phyloP scores from a whole-genome alignment of 1,139 yeast species.

The Debaryomyces subglobosus region DNA sequence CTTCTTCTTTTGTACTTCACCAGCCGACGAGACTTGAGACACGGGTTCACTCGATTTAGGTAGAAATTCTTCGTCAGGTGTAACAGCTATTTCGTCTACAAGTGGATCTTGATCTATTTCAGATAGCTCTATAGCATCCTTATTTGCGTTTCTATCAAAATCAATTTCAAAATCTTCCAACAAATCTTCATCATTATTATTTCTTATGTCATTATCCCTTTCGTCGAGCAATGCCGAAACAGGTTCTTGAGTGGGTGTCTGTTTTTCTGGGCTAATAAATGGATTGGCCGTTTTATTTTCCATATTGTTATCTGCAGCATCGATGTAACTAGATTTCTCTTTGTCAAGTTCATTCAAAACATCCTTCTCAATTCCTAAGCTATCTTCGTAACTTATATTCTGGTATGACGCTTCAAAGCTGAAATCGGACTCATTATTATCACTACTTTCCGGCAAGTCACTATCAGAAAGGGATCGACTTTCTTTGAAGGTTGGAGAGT shows the following conservation, averaged over 20 bases:
- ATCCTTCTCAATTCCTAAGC: conserved; percentile 38
- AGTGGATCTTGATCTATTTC: neutral
- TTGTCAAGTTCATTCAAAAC: conserved; percentile 9
- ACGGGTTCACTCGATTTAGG: neutral
- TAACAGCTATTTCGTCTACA: neutral
- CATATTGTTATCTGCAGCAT: neutral
- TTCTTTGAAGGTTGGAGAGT: conserved; percentile 12
- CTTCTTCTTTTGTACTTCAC: conserved; percentile 23
- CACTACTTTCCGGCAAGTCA: conserved; percentile 11
- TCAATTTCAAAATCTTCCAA: neutral
- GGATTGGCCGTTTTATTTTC: neutral
- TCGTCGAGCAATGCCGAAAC: neutral
- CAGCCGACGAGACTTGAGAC: neutral
- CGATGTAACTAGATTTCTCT: neutral
- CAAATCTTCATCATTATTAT: neutral
- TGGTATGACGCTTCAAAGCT: conserved; percentile 47
- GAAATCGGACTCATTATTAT: conserved; percentile 29
- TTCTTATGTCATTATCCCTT: neutral
- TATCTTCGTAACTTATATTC: conserved; percentile 46
- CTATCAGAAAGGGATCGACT: conserved; percentile 1
- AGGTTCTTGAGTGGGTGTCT: neutral
- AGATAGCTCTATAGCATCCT: neutral
- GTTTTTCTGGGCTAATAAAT: neutral
- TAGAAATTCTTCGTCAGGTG: neutral
- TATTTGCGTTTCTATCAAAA: neutral